A percentile compares a stretch with the other conserved stretches of the same genome.
These are phyloP conservation scores for Xylaria longipes DNA, from an alignment of 495 filamentous ascomycete species.

Conservation along the genomic window DNA sequence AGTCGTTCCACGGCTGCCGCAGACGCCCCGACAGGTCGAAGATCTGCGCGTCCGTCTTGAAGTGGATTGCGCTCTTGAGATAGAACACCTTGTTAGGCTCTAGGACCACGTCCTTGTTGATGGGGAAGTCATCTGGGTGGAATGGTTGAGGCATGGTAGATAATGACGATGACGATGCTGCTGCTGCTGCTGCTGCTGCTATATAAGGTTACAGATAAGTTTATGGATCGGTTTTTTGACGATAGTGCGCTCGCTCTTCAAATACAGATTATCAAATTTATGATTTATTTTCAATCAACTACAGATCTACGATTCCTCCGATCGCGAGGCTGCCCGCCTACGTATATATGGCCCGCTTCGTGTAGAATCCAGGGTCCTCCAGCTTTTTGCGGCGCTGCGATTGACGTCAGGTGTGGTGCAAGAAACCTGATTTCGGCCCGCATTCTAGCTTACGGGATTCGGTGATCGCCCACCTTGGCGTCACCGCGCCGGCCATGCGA, in stretches of 20 bases:
- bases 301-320: background rate
- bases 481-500: constrained; percentile 24
- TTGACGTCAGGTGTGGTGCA: constrained; percentile 38
- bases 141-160: constrained; percentile 39
- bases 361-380: constrained; percentile 19
- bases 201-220: background rate
- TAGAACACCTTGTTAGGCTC: constrained; percentile 33
- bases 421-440: constrained; percentile 37
- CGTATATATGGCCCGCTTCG: background rate
- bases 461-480: constrained; percentile 35
- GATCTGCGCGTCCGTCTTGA: constrained; percentile 37
- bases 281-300: constrained; percentile 4
- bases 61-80: constrained; percentile 40
- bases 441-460: constrained; percentile 24
- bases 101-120: constrained; percentile 34
- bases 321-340: background rate
- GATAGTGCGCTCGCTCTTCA: background rate
- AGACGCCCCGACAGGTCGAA: constrained; percentile 29
- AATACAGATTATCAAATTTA: background rate
- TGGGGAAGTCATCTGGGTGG: constrained; percentile 42
- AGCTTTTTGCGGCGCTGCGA: constrained; percentile 24
- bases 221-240: background rate
- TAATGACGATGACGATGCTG: background rate
- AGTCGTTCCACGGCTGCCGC: constrained; percentile 30
- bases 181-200: background rate